A percentile compares a stretch with the other conserved stretches of the same genome.
These are phyloP conservation scores for Cerioporus squamosus DNA, from an alignment of 1,284 basidiomycete species.

Conservation along the genomic window DNA sequence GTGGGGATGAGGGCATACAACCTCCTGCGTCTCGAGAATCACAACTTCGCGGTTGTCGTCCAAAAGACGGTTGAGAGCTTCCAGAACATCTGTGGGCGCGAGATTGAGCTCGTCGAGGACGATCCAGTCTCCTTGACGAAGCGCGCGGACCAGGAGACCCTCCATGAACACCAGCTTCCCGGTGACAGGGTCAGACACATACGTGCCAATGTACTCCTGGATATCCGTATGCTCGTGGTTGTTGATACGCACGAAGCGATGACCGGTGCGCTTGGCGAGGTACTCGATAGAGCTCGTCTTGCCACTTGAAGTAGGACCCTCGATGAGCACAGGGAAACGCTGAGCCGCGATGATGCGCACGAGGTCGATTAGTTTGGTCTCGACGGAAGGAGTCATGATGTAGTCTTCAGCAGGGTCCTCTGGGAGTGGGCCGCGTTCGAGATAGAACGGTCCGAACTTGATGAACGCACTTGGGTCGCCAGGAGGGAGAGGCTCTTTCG, in stretches of 20 bases:
- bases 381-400: conserved; percentile 96
- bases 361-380: conserved; percentile 91
- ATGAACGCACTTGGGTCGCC: conserved; percentile 62
- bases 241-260: conserved; percentile 97
- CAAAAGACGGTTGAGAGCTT: conserved; percentile 94
- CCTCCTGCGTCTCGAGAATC: conserved; percentile 96
- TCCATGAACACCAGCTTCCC: conserved; percentile 96
- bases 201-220: conserved; percentile 98
- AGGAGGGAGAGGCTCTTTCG: conserved; percentile 70
- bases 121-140: conserved; percentile 96
- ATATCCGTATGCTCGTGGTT: conserved; percentile 99
- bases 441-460: conserved; percentile 92
- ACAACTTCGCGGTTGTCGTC: conserved; percentile 98
- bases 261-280: conserved; percentile 91
- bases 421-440: conserved; percentile 76
- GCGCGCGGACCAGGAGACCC: conserved; percentile 91
- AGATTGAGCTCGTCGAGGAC: conserved; percentile 98
- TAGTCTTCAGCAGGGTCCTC: conserved; percentile 78
- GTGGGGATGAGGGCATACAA: conserved; percentile 91
- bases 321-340: conserved; percentile 94
- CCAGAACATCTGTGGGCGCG: conserved; percentile 97
- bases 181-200: conserved; percentile 90
- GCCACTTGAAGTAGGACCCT: conserved; percentile 97
- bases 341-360: conserved; percentile 90
- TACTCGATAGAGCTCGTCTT: conserved; percentile 99